Evolutionary conservation across 148 eudicot species (phyloP).

Genomic region (Silene uniflora): DNA sequence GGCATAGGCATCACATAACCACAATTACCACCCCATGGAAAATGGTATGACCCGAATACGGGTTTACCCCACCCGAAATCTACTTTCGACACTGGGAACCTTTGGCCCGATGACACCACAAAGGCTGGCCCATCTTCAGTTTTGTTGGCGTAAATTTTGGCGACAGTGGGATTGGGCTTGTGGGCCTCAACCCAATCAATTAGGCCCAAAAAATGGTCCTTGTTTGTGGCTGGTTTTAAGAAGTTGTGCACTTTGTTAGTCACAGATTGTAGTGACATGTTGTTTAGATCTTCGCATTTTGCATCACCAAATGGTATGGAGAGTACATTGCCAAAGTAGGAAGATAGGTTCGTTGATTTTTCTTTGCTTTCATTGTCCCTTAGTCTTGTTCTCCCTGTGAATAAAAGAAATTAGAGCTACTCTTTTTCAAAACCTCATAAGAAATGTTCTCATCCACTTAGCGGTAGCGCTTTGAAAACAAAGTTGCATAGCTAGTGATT

Average conservation of each 20-base stretch:
- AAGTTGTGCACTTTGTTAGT: conserved; percentile 39
- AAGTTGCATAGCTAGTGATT: too few relatives aligned
- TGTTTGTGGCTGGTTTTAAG: conserved; percentile 31
- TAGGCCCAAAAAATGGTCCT: conserved; percentile 63
- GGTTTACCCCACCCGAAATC: conserved; percentile 84
- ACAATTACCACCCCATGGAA: conserved; percentile 61
- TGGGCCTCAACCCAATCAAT: conserved; percentile 72
- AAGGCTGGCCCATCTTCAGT: conserved; percentile 46
- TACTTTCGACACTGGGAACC: conserved; percentile 47
- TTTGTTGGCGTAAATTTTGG: conserved; percentile 38
- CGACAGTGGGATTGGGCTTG: conserved; percentile 46
- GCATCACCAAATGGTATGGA: conserved; percentile 54
- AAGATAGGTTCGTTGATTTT: conserved; percentile 15
- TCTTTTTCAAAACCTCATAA: too few relatives aligned
- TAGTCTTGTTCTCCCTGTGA: conserved; percentile 35
- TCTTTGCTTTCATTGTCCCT: conserved; percentile 25
- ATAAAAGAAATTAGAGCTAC: too few relatives aligned
- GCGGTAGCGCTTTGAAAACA: too few relatives aligned
- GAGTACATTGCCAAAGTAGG: conserved; percentile 62
- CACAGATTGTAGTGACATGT: conserved; percentile 36
- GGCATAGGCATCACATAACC: conserved; percentile 89
- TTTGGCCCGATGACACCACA: conserved; percentile 63
- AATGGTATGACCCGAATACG: conserved; percentile 60
- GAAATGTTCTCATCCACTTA: too few relatives aligned
- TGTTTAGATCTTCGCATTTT: conserved; percentile 27